These are phyloP conservation scores for Fusarium guadeloupense DNA, from an alignment of 2,329 filamentous ascomycete species.

Conservation along the genomic window DNA sequence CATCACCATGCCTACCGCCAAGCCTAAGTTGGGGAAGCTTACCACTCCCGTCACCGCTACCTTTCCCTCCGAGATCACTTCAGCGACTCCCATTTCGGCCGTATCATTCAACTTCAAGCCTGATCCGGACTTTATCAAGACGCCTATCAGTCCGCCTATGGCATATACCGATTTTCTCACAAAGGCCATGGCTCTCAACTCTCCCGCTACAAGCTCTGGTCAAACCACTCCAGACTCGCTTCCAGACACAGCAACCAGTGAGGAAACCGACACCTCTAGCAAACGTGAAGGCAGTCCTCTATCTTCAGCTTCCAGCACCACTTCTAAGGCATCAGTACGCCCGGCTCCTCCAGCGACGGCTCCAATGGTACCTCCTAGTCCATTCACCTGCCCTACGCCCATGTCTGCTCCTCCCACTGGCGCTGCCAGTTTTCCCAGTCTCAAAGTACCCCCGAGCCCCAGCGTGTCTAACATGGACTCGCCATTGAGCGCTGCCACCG, in stretches of 20 bases:
- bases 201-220: constrained; percentile 67
- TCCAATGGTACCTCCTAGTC: constrained; percentile 56
- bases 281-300: constrained; percentile 63
- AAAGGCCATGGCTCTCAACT: constrained; percentile 80
- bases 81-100: constrained; percentile 72
- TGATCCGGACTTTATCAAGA: constrained; percentile 73
- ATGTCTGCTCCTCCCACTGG: constrained; percentile 69
- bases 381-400: constrained; percentile 62
- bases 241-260: constrained; percentile 66
- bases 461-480: constrained; percentile 73
- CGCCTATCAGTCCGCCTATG: constrained; percentile 87
- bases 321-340: constrained; percentile 41
- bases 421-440: constrained; percentile 68
- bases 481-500: constrained; percentile 68
- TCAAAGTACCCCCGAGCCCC: constrained; percentile 82
- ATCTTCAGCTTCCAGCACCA: constrained; percentile 52
- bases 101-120: constrained; percentile 52
- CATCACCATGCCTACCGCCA: constrained; percentile 60
- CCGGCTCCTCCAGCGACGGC: constrained; percentile 50
- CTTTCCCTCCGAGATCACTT: constrained; percentile 69
- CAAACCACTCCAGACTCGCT: constrained; percentile 59
- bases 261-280: constrained; percentile 65
- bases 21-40: constrained; percentile 70
- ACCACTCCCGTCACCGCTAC: constrained; percentile 70
- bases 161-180: constrained; percentile 91